Conservation (phyloP, 768 basidiomycete genomes). For the Agaricus sinodeliciosus region DNA sequence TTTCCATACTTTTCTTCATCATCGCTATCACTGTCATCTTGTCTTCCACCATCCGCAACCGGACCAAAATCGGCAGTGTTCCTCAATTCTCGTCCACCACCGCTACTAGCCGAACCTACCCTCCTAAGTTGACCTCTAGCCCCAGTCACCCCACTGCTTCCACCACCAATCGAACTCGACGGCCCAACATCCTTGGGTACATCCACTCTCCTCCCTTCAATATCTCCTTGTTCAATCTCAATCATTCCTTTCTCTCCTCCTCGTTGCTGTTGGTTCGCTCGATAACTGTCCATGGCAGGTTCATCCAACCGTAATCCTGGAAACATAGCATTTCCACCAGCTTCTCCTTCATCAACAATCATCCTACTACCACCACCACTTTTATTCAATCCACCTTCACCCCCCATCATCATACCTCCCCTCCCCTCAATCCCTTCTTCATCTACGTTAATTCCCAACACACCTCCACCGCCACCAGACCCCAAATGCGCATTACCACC, state of each 20-base stretch:
- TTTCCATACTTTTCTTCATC: constrained; percentile 31
- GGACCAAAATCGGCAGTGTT: constrained; percentile 20
- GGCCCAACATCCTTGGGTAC: constrained; percentile 7
- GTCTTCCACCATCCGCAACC: constrained; percentile 26
- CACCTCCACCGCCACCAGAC: constrained; percentile 10
- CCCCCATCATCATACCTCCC: constrained; percentile 18
- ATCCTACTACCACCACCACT: constrained; percentile 26
- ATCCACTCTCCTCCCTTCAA: constrained; percentile 8
- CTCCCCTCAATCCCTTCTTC: constrained; percentile 12
- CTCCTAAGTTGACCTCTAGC: constrained; percentile 13
- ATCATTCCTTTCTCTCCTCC: neutral
- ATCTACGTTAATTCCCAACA: constrained; percentile 12
- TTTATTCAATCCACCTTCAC: constrained; percentile 26
- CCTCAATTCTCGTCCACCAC: constrained; percentile 26
- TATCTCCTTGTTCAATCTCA: constrained; percentile 7
- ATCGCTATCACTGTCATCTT: constrained; percentile 28
- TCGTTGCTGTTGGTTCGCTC: neutral
- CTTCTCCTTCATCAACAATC: neutral
- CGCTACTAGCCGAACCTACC: neutral
- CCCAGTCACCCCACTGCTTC: neutral
- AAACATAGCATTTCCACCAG: neutral
- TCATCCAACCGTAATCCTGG: constrained; percentile 6
- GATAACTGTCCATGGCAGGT: neutral
- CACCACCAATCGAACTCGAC: neutral
- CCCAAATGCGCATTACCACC: constrained; percentile 12